Evolutionary conservation across 257 asterid genomes (phyloP).

Genomic region (Solanum bukasovii): DNA sequence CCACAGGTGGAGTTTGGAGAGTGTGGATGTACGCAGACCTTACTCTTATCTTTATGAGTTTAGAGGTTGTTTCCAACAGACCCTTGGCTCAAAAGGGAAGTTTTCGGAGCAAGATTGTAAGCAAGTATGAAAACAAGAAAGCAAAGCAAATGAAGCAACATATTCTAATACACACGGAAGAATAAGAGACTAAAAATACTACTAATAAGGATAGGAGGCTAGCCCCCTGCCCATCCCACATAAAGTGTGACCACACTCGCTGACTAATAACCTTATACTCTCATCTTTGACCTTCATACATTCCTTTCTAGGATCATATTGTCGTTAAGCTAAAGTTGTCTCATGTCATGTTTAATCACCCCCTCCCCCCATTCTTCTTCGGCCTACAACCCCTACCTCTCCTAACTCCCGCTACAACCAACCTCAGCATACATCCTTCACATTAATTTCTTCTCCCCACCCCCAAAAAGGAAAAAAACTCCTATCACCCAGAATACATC

Average conservation of each 20-base stretch:
- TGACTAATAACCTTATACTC: not conserved
- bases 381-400: too few relatives aligned
- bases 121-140: not conserved
- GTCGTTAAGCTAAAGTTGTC: not conserved
- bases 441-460: not conserved
- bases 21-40: not conserved
- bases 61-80: not conserved
- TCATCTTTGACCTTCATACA: not conserved
- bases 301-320: not conserved
- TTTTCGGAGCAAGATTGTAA: not conserved
- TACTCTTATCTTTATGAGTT: rapidly evolving
- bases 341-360: not conserved
- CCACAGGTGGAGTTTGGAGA: not conserved
- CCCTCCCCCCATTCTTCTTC: too few relatives aligned
- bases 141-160: not conserved
- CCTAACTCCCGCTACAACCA: rapidly evolving
- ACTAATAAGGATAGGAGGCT: not conserved
- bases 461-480: too few relatives aligned
- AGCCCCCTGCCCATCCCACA: not conserved
- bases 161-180: not conserved
- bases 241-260: not conserved
- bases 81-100: not conserved
- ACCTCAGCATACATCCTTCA: not conserved
- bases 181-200: not conserved
- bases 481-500: not conserved